phyloP scores from a whole-genome alignment of 139 green algal genomes.

The Chlamydomonas incerta region DNA sequence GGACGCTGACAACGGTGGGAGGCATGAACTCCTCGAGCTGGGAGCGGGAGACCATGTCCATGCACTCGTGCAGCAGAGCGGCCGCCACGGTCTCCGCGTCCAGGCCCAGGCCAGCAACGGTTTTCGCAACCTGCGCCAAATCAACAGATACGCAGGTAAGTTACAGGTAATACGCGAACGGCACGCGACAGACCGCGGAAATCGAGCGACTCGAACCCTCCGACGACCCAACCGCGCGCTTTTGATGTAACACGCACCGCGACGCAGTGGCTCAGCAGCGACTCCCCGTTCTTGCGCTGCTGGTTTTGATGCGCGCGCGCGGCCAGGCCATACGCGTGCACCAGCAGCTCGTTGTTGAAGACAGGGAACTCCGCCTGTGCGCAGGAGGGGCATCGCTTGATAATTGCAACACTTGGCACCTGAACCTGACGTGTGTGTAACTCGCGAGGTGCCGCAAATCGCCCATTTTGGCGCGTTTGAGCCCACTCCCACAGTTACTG shows the following conservation, averaged over 20 bases:
- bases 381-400: too few species aligned
- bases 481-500: too few species aligned
- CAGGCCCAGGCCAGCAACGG: constrained; percentile 74
- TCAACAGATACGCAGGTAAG: not conserved
- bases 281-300: constrained; percentile 60
- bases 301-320: constrained; percentile 63
- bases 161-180: too few species aligned
- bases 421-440: too few species aligned
- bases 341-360: constrained; percentile 53
- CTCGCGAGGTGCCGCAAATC: too few species aligned
- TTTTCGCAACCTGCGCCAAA: constrained; percentile 44
- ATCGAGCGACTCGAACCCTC: too few species aligned
- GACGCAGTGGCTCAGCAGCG: constrained; percentile 69
- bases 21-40: constrained; percentile 72
- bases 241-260: constrained; percentile 47
- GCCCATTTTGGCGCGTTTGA: too few species aligned
- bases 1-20: constrained; percentile 56
- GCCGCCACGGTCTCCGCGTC: constrained; percentile 74
- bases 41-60: constrained; percentile 58
- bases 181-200: too few species aligned
- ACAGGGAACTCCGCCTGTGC: constrained; percentile 46
- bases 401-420: too few species aligned
- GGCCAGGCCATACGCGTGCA: constrained; percentile 50
- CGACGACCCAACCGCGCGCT: too few species aligned
- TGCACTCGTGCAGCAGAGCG: constrained; percentile 76